Evolutionary conservation across 1,284 basidiomycete genomes (phyloP).

Genomic region (Fistulina hepatica): DNA sequence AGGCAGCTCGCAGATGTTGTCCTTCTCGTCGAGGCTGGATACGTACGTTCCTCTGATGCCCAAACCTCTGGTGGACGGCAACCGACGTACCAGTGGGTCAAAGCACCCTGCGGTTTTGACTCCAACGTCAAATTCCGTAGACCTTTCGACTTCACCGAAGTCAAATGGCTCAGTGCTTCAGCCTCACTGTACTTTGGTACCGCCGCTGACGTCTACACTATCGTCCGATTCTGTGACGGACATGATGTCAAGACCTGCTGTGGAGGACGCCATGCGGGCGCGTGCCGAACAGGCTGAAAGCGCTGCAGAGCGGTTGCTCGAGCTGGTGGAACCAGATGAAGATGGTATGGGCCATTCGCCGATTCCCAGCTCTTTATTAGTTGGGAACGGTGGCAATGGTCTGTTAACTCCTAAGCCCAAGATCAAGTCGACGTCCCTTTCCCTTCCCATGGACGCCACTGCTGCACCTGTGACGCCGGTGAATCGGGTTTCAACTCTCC

Average conservation of each 20-base stretch:
- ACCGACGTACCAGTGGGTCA: no score
- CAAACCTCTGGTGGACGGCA: no score
- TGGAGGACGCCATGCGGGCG: conserved; percentile 75
- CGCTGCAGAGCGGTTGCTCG: conserved; percentile 71
- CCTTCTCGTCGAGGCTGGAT: no score
- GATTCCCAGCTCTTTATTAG: conserved; percentile 44
- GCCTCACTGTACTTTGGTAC: no score
- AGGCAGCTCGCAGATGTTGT: no score
- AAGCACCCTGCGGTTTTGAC: conserved; percentile 19
- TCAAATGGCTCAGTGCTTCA: conserved; percentile 41
- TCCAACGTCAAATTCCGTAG: conserved; percentile 22
- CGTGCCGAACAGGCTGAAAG: conserved; percentile 84
- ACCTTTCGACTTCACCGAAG: conserved; percentile 39
- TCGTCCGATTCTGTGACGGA: conserved; percentile 42
- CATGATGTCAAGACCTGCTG: conserved; percentile 32
- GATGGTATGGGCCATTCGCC: conserved; percentile 40
- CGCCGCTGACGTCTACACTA: conserved; percentile 40
- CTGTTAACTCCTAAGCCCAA: conserved; percentile 32
- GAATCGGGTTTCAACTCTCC: conserved; percentile 41
- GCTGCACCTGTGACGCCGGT: conserved; percentile 48
- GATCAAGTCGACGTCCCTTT: conserved; percentile 21
- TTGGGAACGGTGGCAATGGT: conserved; percentile 28
- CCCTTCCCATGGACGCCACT: conserved; percentile 16
- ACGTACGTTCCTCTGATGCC: no score
- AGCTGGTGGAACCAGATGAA: conserved; percentile 67